Base-by-base conservation (phyloP, 352 stramenopile species). In the Poterioochromonas sp. region DNA sequence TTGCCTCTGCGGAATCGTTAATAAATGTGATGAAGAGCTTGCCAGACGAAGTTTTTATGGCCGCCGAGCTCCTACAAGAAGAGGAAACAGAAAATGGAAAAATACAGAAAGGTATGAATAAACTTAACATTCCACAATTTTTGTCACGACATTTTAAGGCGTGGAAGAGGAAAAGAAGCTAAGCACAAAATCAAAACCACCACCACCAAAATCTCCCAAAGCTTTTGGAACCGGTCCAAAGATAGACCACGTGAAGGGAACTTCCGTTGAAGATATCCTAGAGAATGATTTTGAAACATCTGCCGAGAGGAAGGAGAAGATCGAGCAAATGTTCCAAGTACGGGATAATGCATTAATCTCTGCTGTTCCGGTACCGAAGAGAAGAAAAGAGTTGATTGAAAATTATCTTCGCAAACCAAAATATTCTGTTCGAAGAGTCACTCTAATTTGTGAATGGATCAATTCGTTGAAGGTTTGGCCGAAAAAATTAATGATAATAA, bases 391-490 rank as follows among this genome's bases (percentile, higher is more conserved):
- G 53, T n/a, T 74, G 20, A 54, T 54, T 58, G 29, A 51, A 26
- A 58, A 12, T 40, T n/a, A 74, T 54, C 5, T 74, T 15, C 65
- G 41, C 11, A 51, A 54, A 54, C 65, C 65, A 5, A 74, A 74
- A 37, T 54, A 58, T 40, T 74, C 65, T 58, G 65, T 74, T 35
- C 65, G 65, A n/a, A 8, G 65, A 58, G 65, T 74, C 37, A 37
- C 3, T 37, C 29, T 58, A 54, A 39, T 74, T 22, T 74, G 65
- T 39, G 41, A 74, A 74, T 74, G 65, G 65, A 54, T 74, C 40
- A 54, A 58, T 54, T 58, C 39, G 3, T 39, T 74, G 1, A 34
- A 54, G 2, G 32, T 74, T 54, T 74, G 65, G 65, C 65, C 37
- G 0, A 51, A 54, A 35, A 1, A 34, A 35, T 5, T 74, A 39